Evolutionary conservation across 148 eudicot species (phyloP), one percentile per base, ranked within the genome.

Genomic region (Persicaria maculosa): DNA sequence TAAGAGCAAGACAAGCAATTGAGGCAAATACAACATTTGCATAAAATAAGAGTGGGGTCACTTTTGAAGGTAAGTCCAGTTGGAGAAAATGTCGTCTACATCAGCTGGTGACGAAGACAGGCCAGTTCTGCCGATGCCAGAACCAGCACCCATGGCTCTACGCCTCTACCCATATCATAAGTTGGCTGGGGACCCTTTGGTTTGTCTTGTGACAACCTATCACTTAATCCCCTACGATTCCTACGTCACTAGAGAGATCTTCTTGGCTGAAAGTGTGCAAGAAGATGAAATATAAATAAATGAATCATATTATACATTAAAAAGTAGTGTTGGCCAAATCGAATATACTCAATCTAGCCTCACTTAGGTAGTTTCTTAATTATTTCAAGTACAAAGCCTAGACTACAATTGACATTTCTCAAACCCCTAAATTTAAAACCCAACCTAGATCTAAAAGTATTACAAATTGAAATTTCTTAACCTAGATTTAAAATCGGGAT

Each of bases 241-340:
- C 97, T 17, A 95, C 83, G 77, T 86, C 97, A 93, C 86, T 53
- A 92, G 85, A 72, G 88, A 85, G 40, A 85, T 94, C 91, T 95
- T 95, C 85, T 89, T 89, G 64, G 99, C 99, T 95, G 97, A 86
- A 83, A n/a, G 47, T 43, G 65, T 70, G 73, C 50, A 70, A 9
- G 6, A 46, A 36, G 3, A 59, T 22, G 20, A 20, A 7, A 59
- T 22, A 59, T 59, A 61, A 15, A n/a, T 54, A 61, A 61, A 61
- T 10, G n/a, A n/a, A n/a, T n/a, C 3, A 15, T 11, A 31, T 22
- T 17, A 6, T 15, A 53, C 6, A 17, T 52, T 53, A 53, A 53
- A 53, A 53, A 16, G 1, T 4, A 20, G 22, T 20, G 22, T 20
- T 20, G 22, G 22, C 22, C 22, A 20, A 20, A 20, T 20, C 0